phyloP scores from a whole-genome alignment of 2,329 filamentous ascomycete genomes.

The Sodiomyces alkalinus region DNA sequence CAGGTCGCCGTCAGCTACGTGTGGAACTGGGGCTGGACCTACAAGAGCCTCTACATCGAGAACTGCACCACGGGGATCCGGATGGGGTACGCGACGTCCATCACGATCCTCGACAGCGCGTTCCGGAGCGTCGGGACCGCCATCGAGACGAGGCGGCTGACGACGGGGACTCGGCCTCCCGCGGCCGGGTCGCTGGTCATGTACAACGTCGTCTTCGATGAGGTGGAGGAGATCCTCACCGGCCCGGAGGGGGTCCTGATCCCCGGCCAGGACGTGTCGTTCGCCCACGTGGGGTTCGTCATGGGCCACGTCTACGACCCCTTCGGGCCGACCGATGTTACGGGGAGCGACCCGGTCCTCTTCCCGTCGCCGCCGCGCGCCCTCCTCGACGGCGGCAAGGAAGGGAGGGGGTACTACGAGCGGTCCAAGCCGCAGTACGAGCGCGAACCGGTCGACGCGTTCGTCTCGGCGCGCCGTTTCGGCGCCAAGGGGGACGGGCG shows the following conservation, averaged over 20 bases:
- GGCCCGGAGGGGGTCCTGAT: constrained; percentile 36
- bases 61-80: constrained; percentile 52
- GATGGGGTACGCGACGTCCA: constrained; percentile 62
- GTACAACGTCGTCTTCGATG: constrained; percentile 29
- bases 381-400: constrained; percentile 26
- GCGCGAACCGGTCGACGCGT: constrained; percentile 36
- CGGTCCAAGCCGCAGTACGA: constrained; percentile 67
- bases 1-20: constrained; percentile 54
- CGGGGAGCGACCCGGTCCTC: constrained; percentile 29
- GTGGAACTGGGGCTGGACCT: constrained; percentile 67
- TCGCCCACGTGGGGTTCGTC: constrained; percentile 37
- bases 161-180: constrained; percentile 15
- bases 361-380: constrained; percentile 35
- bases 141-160: constrained; percentile 43
- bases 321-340: constrained; percentile 27
- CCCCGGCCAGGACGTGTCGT: constrained; percentile 28
- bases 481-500: constrained; percentile 59
- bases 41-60: constrained; percentile 49
- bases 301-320: constrained; percentile 47
- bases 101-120: constrained; percentile 59
- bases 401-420: constrained; percentile 48
- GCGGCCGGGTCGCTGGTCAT: constrained; percentile 28
- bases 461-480: constrained; percentile 51
- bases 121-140: constrained; percentile 53
- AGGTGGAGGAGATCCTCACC: constrained; percentile 19